Percentiles rank a stretch among this genome's conserved stretches.
These are phyloP conservation scores for Penicillium maclennaniae DNA, from an alignment of 495 filamentous ascomycete species.

Conservation along the genomic window DNA sequence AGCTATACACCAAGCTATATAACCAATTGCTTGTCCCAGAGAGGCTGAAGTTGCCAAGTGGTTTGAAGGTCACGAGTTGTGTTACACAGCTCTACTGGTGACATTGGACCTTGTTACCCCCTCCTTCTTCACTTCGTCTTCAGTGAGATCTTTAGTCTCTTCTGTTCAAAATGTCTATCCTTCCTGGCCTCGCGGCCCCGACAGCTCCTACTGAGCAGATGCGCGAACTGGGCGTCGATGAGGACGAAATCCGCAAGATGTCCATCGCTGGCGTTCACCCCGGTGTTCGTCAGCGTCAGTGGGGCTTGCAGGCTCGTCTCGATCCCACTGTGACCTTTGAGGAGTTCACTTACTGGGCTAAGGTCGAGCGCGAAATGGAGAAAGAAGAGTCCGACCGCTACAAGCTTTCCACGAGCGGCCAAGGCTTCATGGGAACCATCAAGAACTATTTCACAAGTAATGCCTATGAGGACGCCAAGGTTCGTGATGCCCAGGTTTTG, in stretches of 20 bases:
- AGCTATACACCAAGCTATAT: neutral
- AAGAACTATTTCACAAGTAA: neutral
- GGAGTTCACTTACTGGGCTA: slow-evolving; percentile 35
- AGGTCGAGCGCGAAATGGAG: slow-evolving; percentile 20
- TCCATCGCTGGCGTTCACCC: neutral
- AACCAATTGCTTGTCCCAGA: neutral
- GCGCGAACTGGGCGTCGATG: neutral
- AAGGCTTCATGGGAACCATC: neutral
- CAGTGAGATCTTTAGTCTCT: neutral
- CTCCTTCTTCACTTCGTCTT: too few relatives aligned
- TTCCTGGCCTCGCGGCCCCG: neutral
- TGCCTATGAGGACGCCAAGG: neutral
- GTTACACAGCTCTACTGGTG: too few relatives aligned
- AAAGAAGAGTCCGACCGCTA: slow-evolving; percentile 14
- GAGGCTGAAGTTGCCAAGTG: neutral
- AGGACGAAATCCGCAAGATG: neutral
- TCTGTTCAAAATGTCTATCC: neutral
- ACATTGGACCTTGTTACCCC: neutral
- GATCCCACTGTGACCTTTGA: slow-evolving; percentile 31
- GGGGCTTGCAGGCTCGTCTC: slow-evolving; percentile 26
- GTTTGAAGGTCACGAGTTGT: neutral
- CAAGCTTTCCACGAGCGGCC: neutral
- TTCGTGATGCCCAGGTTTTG: neutral
- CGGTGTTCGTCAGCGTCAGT: slow-evolving; percentile 40
- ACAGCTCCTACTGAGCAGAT: neutral